Evolutionary conservation across 2,329 filamentous ascomycete genomes (phyloP).

Genomic region (Trichophyton rubrum): DNA sequence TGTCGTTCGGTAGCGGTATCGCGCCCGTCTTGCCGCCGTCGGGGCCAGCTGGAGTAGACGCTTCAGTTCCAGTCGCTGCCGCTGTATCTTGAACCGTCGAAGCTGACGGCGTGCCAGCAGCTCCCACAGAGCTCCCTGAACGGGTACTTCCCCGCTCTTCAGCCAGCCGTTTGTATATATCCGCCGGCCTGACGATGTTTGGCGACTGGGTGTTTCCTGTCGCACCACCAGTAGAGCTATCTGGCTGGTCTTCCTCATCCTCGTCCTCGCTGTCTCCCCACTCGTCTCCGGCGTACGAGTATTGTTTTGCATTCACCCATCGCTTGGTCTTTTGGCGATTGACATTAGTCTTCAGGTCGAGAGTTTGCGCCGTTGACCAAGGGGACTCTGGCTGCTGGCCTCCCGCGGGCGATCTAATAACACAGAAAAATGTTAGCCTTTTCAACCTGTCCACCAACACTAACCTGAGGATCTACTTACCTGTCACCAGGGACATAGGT

Average conservation of each 20-base stretch:
- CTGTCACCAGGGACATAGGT: slow-evolving; percentile 6
- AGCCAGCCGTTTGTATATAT: slow-evolving; percentile 61
- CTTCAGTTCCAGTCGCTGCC: not conserved
- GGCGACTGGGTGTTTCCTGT: slow-evolving; percentile 22
- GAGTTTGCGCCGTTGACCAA: not conserved
- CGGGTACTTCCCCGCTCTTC: slow-evolving; percentile 49
- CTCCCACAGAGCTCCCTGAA: not conserved
- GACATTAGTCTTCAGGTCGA: slow-evolving; percentile 64
- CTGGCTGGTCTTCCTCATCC: slow-evolving; percentile 31
- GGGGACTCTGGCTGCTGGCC: not conserved
- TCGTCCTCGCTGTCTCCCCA: slow-evolving; percentile 63
- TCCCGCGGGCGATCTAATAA: not conserved
- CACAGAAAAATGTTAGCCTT: not conserved
- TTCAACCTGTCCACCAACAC: not conserved
- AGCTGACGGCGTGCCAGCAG: not conserved
- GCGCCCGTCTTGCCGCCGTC: not conserved
- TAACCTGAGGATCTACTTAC: not conserved
- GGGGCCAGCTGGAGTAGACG: not conserved
- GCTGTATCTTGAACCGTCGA: not conserved
- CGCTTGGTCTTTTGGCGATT: slow-evolving; percentile 83
- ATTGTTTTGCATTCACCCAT: slow-evolving; percentile 82
- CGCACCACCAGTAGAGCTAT: slow-evolving; percentile 9
- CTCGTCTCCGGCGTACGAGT: slow-evolving; percentile 83
- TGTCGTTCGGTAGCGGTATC: not conserved
- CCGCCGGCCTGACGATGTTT: slow-evolving; percentile 57